Conservation (phyloP, 768 basidiomycete species). For the Suillus paluster region DNA sequence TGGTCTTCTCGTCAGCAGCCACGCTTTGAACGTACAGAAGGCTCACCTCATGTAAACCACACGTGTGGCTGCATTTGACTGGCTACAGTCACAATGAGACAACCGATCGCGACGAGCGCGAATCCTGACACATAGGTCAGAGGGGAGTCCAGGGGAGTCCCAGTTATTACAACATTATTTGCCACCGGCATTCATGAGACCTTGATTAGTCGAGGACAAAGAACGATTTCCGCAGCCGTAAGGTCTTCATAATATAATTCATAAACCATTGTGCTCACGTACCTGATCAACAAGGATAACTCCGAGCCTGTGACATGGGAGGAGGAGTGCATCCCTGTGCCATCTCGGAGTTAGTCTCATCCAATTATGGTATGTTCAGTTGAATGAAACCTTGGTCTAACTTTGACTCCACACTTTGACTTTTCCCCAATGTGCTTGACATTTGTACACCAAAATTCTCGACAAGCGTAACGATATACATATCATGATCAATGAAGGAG, state of each 20-base stretch:
- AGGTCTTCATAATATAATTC: constrained; percentile 2
- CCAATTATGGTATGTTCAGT: constrained; percentile 34
- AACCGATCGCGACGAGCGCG: constrained; percentile 38
- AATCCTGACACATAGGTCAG: constrained; percentile 27
- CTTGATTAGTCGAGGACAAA: constrained; percentile 9
- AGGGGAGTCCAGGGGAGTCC: constrained; percentile 13
- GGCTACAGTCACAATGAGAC: constrained; percentile 35
- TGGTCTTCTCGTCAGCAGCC: constrained; percentile 38
- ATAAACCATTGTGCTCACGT: neutral
- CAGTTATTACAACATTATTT: constrained; percentile 5
- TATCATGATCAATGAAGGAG: constrained; percentile 9
- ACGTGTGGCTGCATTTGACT: constrained; percentile 31
- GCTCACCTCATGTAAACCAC: constrained; percentile 44
- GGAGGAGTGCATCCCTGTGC: neutral
- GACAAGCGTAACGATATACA: constrained; percentile 10
- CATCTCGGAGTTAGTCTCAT: constrained; percentile 5
- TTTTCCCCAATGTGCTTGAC: constrained; percentile 1
- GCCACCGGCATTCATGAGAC: neutral
- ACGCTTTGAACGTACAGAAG: constrained; percentile 40
- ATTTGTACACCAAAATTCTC: neutral
- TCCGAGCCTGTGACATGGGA: constrained; percentile 1
- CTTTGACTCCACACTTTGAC: constrained; percentile 7
- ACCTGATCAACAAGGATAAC: constrained; percentile 8
- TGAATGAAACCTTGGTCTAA: constrained; percentile 17
- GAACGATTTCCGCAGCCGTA: constrained; percentile 8